A percentile compares a stretch with the other conserved stretches of the same genome.
phyloP scores from a whole-genome alignment of 305 asterid genomes.

The Nicotiana rustica region DNA sequence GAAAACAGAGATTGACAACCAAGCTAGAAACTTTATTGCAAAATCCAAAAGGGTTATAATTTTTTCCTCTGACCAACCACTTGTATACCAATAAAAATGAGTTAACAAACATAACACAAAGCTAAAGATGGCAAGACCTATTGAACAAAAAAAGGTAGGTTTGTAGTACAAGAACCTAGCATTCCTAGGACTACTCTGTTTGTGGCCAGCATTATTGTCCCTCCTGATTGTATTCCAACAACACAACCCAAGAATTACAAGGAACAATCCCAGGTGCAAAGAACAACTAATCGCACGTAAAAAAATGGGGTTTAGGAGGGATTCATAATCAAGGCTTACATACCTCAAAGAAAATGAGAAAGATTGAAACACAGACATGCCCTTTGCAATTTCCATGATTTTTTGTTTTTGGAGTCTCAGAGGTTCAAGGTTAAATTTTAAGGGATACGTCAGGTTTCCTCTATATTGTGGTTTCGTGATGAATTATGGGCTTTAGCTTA shows the following conservation, averaged over 20 bases:
- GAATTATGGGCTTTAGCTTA: background rate
- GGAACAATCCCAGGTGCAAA: slow-evolving; percentile 57
- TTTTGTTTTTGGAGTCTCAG: background rate
- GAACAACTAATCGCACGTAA: slow-evolving; percentile 60
- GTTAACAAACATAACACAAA: slow-evolving; percentile 56
- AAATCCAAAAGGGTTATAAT: slow-evolving; percentile 58
- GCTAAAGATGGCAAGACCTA: slow-evolving; percentile 56
- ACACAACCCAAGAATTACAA: slow-evolving; percentile 51
- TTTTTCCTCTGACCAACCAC: slow-evolving; percentile 83
- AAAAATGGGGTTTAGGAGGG: slow-evolving; percentile 54
- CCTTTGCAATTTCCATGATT: slow-evolving; percentile 42
- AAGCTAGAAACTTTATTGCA: slow-evolving; percentile 57
- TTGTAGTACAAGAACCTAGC: slow-evolving; percentile 46
- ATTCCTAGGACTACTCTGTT: slow-evolving; percentile 40
- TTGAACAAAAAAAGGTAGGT: slow-evolving; percentile 50
- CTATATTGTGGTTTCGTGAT: background rate
- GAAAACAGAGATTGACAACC: slow-evolving; percentile 62
- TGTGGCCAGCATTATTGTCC: slow-evolving; percentile 35
- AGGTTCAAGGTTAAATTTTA: background rate
- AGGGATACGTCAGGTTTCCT: background rate
- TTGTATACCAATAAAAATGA: slow-evolving; percentile 66
- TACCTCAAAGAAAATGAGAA: slow-evolving; percentile 2
- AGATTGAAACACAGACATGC: slow-evolving; percentile 41
- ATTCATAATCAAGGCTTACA: slow-evolving; percentile 38
- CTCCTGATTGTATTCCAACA: slow-evolving; percentile 40